Conservation (phyloP, 306 rosid genomes). For the Psophocarpus tetragonolobus region DNA sequence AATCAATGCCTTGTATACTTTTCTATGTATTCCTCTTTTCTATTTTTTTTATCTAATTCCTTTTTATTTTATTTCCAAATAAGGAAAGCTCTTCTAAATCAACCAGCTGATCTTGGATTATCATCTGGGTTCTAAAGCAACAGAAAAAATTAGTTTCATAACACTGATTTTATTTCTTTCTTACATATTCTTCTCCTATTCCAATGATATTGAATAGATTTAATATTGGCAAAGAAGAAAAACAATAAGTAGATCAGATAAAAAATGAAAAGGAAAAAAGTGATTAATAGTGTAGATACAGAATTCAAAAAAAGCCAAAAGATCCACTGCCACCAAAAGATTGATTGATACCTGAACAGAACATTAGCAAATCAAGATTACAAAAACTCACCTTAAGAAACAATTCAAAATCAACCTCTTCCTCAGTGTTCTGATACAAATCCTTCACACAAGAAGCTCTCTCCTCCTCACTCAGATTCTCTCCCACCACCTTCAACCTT, state of each 20-base stretch:
- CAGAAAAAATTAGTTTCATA: background rate
- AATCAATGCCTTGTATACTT: background rate
- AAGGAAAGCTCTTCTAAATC: conserved; percentile 19
- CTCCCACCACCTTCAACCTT: conserved; percentile 79
- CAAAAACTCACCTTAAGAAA: conserved; percentile 72
- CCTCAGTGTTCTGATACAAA: conserved; percentile 66
- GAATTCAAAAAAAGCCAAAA: conserved; percentile 27
- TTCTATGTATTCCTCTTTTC: background rate
- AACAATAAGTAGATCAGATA: background rate
- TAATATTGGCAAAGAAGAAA: background rate
- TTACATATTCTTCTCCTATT: background rate
- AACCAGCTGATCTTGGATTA: background rate
- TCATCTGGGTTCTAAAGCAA: background rate
- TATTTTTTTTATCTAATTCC: background rate
- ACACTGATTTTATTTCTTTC: background rate
- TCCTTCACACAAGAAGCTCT: conserved; percentile 77
- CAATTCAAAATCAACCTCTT: conserved; percentile 86
- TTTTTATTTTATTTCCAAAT: background rate
- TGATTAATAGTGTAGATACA: conserved; percentile 8
- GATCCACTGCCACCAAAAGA: conserved; percentile 21
- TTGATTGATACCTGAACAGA: conserved; percentile 12
- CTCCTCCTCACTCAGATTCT: conserved; percentile 80
- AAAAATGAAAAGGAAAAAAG: background rate
- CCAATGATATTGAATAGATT: conserved; percentile 11
- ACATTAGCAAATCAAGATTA: conserved; percentile 19